Base-by-base conservation (phyloP, 208 protist genomes). In the Trypanosoma vivax region DNA sequence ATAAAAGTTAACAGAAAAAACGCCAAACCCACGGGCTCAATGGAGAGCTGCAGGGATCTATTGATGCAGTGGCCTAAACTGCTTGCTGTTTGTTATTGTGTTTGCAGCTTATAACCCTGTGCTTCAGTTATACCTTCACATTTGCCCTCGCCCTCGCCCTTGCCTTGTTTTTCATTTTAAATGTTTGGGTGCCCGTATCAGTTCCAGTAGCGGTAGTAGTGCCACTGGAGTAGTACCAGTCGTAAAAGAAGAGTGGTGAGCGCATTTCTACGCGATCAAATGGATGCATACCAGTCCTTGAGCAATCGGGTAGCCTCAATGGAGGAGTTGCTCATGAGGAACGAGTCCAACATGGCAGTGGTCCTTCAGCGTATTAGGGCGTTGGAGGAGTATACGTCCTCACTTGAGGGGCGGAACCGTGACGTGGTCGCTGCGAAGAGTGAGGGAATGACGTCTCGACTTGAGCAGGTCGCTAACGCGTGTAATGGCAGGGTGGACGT, bases 251-350 rank as follows among this genome's bases (percentile, higher is more conserved):
- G 23, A 30, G 13, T 7, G 9, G 19, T 47, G 19, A 30, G 13
- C 41, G 14, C 41, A 14, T 47, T 34, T 34, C 9, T 16, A 14
- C 41, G n/a, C n/a, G n/a, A n/a, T n/a, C 41, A 11, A 40, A 62
- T 69, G 55, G 62, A 62, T 2, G 41, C 52, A 0, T 61, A 62
- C 50, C 41, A 50, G 0, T 79, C 73, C 5, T 50, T 94, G 41
- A 67, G 65, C 7, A 72, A 69, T 30, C 73, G 87, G 6, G 56
- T 85, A n/a, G 18, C 76, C 31, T 94, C 87, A 2, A 60, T 94
- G 45, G 82, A 94, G 65, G 79, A 90, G 41, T 77, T 90, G 18
- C 70, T 94, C 16, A 79, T 72, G 0, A 69, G 79, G 54, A 79
- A 84, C 50, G 87, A 90, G 60, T 72, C 79, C 10, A 79, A 66